phyloP scores from a whole-genome alignment of 2,329 filamentous ascomycete species.

The Chaetomium olivaceum region DNA sequence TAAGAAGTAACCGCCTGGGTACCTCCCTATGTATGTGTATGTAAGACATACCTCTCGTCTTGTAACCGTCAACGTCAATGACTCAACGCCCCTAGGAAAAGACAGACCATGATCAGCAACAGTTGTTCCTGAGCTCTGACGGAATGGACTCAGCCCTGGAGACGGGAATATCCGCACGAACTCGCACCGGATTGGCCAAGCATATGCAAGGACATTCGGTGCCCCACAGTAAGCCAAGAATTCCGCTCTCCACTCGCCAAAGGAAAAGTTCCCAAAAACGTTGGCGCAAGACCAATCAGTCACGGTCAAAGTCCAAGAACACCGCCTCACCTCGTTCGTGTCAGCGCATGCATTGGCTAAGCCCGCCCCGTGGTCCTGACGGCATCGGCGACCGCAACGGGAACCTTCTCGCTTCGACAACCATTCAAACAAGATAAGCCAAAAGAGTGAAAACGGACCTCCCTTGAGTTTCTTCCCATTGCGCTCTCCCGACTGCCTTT shows the following conservation, averaged over 20 bases:
- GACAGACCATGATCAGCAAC: background rate
- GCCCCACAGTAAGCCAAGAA: slow-evolving; percentile 3
- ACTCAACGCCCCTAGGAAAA: too few species aligned
- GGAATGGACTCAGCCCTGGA: background rate
- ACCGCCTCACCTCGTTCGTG: background rate
- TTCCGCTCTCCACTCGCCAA: background rate
- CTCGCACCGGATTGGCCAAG: background rate
- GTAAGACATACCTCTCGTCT: too few species aligned
- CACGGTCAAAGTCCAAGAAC: background rate
- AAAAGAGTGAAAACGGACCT: background rate
- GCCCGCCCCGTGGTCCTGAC: background rate
- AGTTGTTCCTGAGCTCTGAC: background rate
- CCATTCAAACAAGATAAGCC: background rate
- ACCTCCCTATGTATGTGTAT: too few species aligned
- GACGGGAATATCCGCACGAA: background rate
- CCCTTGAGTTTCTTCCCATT: background rate
- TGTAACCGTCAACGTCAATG: too few species aligned
- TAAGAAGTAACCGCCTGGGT: too few species aligned
- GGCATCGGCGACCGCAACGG: background rate
- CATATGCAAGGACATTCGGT: slow-evolving; percentile 17
- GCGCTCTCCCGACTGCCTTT: background rate
- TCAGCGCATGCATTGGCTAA: background rate
- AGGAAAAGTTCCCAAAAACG: background rate
- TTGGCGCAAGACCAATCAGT: background rate
- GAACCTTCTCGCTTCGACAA: background rate